Evolutionary conservation across 148 eudicot genomes (phyloP), one percentile per base, ranked within the genome.

Genomic region (Euryodendron excelsum): DNA sequence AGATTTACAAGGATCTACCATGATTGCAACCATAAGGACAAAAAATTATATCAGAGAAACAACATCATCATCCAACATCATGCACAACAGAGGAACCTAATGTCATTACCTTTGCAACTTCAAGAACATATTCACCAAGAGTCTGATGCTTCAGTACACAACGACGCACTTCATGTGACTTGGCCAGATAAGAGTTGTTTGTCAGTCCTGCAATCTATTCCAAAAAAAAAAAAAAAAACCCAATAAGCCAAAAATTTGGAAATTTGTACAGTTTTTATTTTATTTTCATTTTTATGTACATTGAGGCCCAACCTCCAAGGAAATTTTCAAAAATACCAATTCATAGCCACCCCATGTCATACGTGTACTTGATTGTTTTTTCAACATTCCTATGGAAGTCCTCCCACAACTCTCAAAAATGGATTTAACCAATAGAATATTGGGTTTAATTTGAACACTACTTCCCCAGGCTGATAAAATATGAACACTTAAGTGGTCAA

Each of bases 171-270:
- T 90, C 87, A 88, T 91, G 98, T 55, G 97, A 82, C 75, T 87
- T 97, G 23, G 82, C 78, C 36, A 81, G 47, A 81, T 87, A 83
- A 53, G 99, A 96, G 84, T 93, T 96, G 84, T 96, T 96, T 70
- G 99, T 93, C 81, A 96, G 85, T 78, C 99, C 99, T 77, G 97
- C 90, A 84, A 96, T 85, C 99, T 96, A 83, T 34, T 65, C 6
- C n/a, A 10, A 64, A n/a, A 48, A 77, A 21, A n/a, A 6, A 66
- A 23, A 6, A 21, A 48, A 55, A 39, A 15, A n/a, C n/a, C n/a
- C n/a, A n/a, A n/a, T n/a, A n/a, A n/a, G n/a, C n/a, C n/a, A n/a
- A n/a, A n/a, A n/a, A n/a, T n/a, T n/a, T 8, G 31, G 17, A 64
- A 64, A 15, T 13, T 20, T 5, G n/a, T n/a, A 55, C 14, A 12